Conservation (phyloP, 352 stramenopile species). For the Peronospora farinosa region DNA sequence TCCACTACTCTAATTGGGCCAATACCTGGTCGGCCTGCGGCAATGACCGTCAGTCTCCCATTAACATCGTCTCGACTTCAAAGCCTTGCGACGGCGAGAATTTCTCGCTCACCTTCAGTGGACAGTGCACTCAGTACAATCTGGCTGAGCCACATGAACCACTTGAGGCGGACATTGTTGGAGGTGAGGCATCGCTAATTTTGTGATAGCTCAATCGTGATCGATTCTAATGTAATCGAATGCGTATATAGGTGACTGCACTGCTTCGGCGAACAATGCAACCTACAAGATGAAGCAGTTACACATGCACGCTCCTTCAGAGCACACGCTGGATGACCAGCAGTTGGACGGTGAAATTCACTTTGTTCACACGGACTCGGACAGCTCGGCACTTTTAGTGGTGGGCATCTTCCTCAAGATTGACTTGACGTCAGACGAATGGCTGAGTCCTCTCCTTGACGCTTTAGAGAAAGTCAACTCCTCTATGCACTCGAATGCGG, state of each 20-base stretch:
- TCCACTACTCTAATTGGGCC: constrained; percentile 4
- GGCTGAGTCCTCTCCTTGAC: constrained; percentile 12
- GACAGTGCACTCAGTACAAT: constrained; percentile 18
- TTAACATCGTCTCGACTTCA: constrained; percentile 21
- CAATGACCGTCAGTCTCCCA: constrained; percentile 22
- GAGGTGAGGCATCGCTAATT: background rate
- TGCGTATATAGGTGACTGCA: background rate
- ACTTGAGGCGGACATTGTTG: background rate
- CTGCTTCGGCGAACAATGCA: constrained; percentile 12
- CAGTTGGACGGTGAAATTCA: constrained; percentile 36
- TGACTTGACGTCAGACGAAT: constrained; percentile 20
- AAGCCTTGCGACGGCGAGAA: constrained; percentile 1
- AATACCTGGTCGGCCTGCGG: constrained; percentile 10
- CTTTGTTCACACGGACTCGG: constrained; percentile 38
- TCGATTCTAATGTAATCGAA: background rate
- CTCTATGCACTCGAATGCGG: background rate
- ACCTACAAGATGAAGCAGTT: constrained; percentile 30
- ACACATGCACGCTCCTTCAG: constrained; percentile 38
- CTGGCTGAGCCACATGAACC: constrained; percentile 6
- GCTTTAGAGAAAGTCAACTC: constrained; percentile 9
- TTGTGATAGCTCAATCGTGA: background rate
- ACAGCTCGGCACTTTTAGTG: constrained; percentile 29
- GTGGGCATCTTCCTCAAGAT: constrained; percentile 32
- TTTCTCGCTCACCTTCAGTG: constrained; percentile 15
- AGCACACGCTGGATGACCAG: constrained; percentile 43